These are phyloP conservation scores for Straminergon stramineum DNA, from an alignment of 225 moss, liverwort and hornwort species.

Conservation along the genomic window DNA sequence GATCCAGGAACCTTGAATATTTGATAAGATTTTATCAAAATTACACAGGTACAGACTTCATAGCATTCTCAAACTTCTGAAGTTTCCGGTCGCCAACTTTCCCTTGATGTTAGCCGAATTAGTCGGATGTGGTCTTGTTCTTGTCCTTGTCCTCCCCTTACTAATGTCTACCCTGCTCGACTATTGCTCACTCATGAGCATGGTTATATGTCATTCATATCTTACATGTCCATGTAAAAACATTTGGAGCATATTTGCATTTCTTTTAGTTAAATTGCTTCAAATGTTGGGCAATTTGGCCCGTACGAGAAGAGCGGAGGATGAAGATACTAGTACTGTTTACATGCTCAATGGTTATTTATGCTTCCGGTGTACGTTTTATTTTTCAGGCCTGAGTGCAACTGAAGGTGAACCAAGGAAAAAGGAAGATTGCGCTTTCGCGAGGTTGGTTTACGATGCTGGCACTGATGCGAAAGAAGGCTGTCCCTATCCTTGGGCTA, in stretches of 20 bases:
- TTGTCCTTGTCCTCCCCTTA: neutral
- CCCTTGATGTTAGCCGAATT: neutral
- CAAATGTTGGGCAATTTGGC: neutral
- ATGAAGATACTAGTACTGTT: neutral
- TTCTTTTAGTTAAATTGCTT: neutral
- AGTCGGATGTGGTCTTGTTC: neutral
- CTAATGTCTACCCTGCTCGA: neutral
- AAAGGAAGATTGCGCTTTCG: slow-evolving; percentile 46
- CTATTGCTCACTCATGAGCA: neutral
- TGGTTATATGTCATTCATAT: neutral
- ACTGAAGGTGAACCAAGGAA: slow-evolving; percentile 11
- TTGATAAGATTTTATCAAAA: slow-evolving; percentile 45
- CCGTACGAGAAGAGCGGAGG: neutral
- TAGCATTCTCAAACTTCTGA: neutral
- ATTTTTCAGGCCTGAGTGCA: slow-evolving; percentile 27
- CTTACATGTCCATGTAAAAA: neutral
- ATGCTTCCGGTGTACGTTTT: neutral
- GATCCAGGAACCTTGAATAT: slow-evolving; percentile 30
- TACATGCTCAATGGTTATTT: neutral
- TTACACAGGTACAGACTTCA: slow-evolving; percentile 35
- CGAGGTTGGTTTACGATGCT: slow-evolving; percentile 43
- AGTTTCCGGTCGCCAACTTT: neutral
- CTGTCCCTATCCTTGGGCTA: slow-evolving; percentile 50
- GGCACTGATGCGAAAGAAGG: slow-evolving; percentile 42
- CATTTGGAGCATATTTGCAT: neutral